These are phyloP conservation scores for Cubamyces sp. DNA, from an alignment of 768 basidiomycete species.

Conservation along the genomic window DNA sequence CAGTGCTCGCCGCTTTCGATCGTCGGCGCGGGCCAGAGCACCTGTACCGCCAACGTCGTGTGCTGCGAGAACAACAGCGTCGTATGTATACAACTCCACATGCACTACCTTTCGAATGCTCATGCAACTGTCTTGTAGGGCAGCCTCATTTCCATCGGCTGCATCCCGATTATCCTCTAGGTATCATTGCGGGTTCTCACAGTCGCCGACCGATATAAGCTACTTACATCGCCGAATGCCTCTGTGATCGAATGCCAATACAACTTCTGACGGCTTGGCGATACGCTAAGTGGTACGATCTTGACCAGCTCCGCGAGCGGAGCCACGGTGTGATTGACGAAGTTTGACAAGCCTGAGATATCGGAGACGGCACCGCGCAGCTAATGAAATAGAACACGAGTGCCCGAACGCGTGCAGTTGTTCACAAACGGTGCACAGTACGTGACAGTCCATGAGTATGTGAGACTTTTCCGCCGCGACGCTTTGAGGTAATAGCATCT, in stretches of 20 bases:
- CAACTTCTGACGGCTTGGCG: neutral
- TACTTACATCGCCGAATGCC: neutral
- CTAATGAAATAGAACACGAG: too few relatives aligned
- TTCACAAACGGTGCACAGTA: too few relatives aligned
- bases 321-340: too few relatives aligned
- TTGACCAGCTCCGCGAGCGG: too few relatives aligned
- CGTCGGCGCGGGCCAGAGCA: slow-evolving; percentile 15
- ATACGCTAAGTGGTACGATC: too few relatives aligned
- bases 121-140: slow-evolving; percentile 1
- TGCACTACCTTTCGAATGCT: neutral
- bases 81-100: neutral
- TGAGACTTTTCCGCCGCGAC: too few relatives aligned
- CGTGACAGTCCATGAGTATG: too few relatives aligned
- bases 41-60: slow-evolving; percentile 12
- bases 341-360: too few relatives aligned
- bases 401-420: too few relatives aligned
- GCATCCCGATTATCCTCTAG: slow-evolving; percentile 22
- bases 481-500: too few relatives aligned
- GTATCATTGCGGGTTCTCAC: neutral
- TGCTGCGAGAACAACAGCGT: slow-evolving; percentile 26
- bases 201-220: too few relatives aligned
- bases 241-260: neutral
- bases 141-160: slow-evolving; percentile 27
- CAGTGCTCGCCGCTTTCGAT: slow-evolving; percentile 26
- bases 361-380: too few relatives aligned